These are phyloP conservation scores for Vitis amurensis DNA, from an alignment of 164 flowering plant species.

Conservation along the genomic window DNA sequence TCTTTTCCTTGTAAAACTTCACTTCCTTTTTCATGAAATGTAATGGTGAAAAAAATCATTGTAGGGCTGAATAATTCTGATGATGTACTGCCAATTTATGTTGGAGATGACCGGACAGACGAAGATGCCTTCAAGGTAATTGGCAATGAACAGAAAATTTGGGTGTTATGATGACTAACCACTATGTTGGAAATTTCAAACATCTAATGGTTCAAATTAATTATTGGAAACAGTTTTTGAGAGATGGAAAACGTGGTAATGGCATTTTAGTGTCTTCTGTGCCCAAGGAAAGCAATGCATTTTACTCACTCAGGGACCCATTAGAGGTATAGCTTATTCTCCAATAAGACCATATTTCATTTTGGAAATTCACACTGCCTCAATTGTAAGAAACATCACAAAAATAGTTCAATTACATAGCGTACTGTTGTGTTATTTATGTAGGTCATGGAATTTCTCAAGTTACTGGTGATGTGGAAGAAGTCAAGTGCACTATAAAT, in stretches of 20 bases:
- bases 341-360: background rate
- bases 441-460: constrained; percentile 82
- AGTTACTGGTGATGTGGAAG: constrained; percentile 56
- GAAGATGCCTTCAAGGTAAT: constrained; percentile 81
- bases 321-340: constrained; percentile 48
- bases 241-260: constrained; percentile 54
- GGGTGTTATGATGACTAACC: background rate
- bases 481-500: constrained; percentile 23
- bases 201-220: background rate
- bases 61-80: constrained; percentile 56
- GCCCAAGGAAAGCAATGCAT: constrained; percentile 74
- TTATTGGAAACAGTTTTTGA: constrained; percentile 38
- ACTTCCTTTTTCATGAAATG: background rate
- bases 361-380: background rate
- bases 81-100: constrained; percentile 75
- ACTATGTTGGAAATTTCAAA: background rate
- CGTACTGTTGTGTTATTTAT: background rate
- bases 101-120: constrained; percentile 87
- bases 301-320: constrained; percentile 70
- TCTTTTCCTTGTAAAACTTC: background rate
- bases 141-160: background rate
- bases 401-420: no score
- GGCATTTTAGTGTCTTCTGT: constrained; percentile 72
- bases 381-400: no score
- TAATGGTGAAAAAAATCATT: background rate